Evolutionary conservation across 495 filamentous ascomycete species (phyloP), one percentile per base, ranked within the genome.

Genomic region (Penicillium antarcticum): DNA sequence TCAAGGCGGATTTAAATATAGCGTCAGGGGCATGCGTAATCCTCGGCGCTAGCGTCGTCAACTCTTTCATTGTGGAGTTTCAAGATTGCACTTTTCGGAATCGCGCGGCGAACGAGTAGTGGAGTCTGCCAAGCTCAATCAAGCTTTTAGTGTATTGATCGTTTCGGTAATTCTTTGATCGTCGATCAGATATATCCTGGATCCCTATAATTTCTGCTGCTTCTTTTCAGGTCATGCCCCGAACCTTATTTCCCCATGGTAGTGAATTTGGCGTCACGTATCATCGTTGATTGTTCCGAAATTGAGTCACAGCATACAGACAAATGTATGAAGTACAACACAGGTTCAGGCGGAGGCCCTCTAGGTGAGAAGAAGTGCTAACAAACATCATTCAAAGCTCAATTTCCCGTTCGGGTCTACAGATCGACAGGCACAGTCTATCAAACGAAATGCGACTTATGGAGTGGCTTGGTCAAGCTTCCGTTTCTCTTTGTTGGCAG

Each of bases 21-120:
- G 49, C 36, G 41, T 43, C 52, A 45, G 44, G 34, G 11, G 57
- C 53, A 55, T 60, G 57, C 57, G 53, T 60, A 63, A 63, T 31
- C 53, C 53, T 57, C 51, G 36, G 48, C 60, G 60, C 60, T 63
- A 63, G 60, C 60, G 57, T 63, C 57, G 53, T 60, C 60, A 55
- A 60, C 57, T n/a, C 35, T 53, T 53, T 51, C 44, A 45, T 49
- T 33, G 47, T 52, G 52, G 45, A 42, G 52, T 33, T 18, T 26
- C 21, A 48, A 34, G 38, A 26, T 8, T 45, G 26, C 29, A 33
- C 12, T 9, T 14, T 42, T 35, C 48, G 48, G 39, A 11, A 41
- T 41, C 38, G 18, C 17, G 38, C 38, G 38, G 19, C 38, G 29
- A 40, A 29, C 26, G 8, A 29, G 23, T 41, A 43, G 45, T 55